These are phyloP conservation scores for Pelargonium cotyledonis DNA, from an alignment of 441 rosid genomes.

Conservation along the genomic window DNA sequence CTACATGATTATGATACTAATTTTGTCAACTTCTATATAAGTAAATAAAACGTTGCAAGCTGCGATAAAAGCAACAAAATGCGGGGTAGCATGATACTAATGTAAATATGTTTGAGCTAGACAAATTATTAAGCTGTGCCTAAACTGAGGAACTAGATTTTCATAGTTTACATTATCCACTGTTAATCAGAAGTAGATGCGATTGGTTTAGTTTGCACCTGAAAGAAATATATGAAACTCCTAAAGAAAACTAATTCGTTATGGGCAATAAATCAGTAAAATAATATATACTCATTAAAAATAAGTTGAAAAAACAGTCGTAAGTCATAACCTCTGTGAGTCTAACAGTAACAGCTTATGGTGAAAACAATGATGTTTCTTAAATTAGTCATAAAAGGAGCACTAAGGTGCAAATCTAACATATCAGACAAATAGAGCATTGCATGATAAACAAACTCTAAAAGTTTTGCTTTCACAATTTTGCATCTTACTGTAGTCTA, in stretches of 20 bases:
- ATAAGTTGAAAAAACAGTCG: not conserved
- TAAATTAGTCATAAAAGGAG: not conserved
- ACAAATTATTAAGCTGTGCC: not conserved
- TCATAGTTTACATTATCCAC: not conserved
- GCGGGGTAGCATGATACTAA: too few species aligned
- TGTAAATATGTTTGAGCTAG: too few species aligned
- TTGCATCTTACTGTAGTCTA: constrained; percentile 1
- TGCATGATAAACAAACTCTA: not conserved
- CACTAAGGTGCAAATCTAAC: constrained; percentile 1
- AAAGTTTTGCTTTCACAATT: not conserved
- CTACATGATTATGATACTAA: not conserved
- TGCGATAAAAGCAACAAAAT: too few species aligned
- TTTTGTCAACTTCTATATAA: too few species aligned
- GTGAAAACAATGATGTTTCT: not conserved
- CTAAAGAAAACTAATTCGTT: not conserved
- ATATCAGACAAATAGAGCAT: not conserved
- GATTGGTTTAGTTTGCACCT: not conserved
- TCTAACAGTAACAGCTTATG: too few species aligned
- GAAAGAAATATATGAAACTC: not conserved
- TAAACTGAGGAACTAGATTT: not conserved
- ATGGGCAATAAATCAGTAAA: not conserved
- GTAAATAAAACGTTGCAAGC: too few species aligned
- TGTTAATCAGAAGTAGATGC: not conserved
- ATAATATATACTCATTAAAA: not conserved
- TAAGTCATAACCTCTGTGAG: not conserved